Evolutionary conservation across 1,284 basidiomycete genomes (phyloP).

Genomic region (Abortiporus biennis): DNA sequence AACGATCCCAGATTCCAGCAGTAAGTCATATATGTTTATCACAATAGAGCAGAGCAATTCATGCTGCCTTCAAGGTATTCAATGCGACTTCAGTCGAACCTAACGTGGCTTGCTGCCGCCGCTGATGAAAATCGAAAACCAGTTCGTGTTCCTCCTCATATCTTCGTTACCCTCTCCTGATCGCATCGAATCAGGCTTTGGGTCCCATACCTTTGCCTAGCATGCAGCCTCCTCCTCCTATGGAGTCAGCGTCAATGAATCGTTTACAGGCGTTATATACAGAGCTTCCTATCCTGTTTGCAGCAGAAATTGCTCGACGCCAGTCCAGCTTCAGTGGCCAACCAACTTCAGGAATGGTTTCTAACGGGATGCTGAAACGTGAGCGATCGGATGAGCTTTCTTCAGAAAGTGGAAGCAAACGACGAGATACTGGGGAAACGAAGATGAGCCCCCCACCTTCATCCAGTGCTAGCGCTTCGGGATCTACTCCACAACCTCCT

Average conservation of each 20-base stretch:
- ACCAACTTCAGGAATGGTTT: too few relatives aligned
- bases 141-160: conserved; percentile 34
- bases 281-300: conserved; percentile 54
- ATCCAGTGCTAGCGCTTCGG: conserved; percentile 2
- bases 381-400: conserved; percentile 48
- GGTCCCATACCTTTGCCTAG: conserved; percentile 37
- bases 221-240: conserved; percentile 48
- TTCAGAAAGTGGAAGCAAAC: conserved; percentile 40
- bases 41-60: conserved; percentile 10
- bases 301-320: conserved; percentile 54
- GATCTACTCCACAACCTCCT: conserved; percentile 10
- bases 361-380: conserved; percentile 43
- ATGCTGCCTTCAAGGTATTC: conserved; percentile 39
- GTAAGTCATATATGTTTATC: conserved; percentile 33
- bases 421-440: conserved; percentile 65
- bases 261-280: conserved; percentile 57
- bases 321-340: conserved; percentile 21
- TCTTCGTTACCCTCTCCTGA: too few relatives aligned
- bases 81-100: conserved; percentile 53
- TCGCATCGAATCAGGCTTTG: conserved; percentile 13
- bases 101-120: conserved; percentile 59
- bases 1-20: conserved; percentile 48
- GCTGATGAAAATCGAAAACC: conserved; percentile 47
- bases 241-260: conserved; percentile 46
- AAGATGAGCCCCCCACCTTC: conserved; percentile 28